Evolutionary conservation across 257 asterid genomes (phyloP), one percentile per base, ranked within the genome.

Genomic region (Craterostigma plantagineum): DNA sequence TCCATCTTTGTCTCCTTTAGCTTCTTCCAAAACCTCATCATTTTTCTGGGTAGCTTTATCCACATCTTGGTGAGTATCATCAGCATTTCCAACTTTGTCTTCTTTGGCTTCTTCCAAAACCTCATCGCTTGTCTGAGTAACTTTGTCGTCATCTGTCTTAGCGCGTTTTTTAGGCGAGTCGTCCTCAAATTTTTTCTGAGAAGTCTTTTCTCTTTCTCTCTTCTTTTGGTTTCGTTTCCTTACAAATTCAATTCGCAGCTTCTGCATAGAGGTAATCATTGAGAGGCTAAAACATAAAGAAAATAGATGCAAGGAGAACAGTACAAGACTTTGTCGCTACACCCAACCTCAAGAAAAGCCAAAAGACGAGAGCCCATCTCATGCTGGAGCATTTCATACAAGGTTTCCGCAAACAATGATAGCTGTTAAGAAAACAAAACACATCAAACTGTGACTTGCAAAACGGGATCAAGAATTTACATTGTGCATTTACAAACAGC

Each of bases 311-410:
- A 45, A 11, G 14, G 8, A 45, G 42, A 49, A 53, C 45, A 54
- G 49, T 46, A 42, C 33, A 45, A 34, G 50, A 2, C 35, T 33
- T 17, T 42, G 50, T 51, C 23, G 55, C 46, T 53, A 50, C 59
- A 46, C 30, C 68, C 39, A 68, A 84, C 98, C 98, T 90, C 77
- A 43, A 90, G 94, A 73, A 90, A 90, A 48, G 58, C 40, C 56
- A 83, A 62, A 43, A 90, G 78, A 17, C 95, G 79, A 55, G 71
- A 67, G 39, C 91, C 98, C 98, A 90, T 90, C 65, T 75, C 75
- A 47, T 68, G 76, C 56, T 87, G 91, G 56, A 90, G 91, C 94
- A 90, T 77, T 71, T 90, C 98, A 60, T 74, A 68, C 34, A 90
- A 59, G 58, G 91, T 61, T 59, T 90, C 98, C 0, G 94, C 95